Evolutionary conservation across 1,139 yeast genomes (phyloP).

Genomic region (Yamadazyma blattariae): DNA sequence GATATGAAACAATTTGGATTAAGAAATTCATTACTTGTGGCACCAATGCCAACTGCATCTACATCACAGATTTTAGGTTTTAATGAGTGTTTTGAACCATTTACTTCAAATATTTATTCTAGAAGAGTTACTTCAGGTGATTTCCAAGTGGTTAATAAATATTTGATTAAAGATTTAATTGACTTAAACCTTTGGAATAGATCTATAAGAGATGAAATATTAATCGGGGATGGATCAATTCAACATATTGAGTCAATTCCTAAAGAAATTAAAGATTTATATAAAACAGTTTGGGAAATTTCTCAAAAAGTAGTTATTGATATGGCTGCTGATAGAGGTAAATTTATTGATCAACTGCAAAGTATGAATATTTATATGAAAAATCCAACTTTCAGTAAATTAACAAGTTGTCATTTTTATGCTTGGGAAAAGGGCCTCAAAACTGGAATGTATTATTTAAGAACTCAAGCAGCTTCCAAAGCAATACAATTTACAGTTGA

Average conservation of each 20-base stretch:
- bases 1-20: constrained; percentile 62
- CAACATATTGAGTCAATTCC: constrained; percentile 79
- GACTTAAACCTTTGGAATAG: constrained; percentile 83
- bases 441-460: constrained; percentile 96
- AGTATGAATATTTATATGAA: constrained; percentile 82
- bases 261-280: constrained; percentile 67
- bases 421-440: constrained; percentile 97
- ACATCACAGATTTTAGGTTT: constrained; percentile 88
- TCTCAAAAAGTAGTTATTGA: constrained; percentile 86
- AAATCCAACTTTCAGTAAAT: constrained; percentile 87
- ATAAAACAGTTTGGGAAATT: constrained; percentile 96
- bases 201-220: constrained; percentile 75
- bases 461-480: constrained; percentile 93
- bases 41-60: constrained; percentile 95
- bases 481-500: constrained; percentile 93
- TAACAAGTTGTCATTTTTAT: constrained; percentile 96
- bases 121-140: constrained; percentile 88
- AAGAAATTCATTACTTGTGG: constrained; percentile 79
- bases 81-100: constrained; percentile 91
- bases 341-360: constrained; percentile 93
- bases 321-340: constrained; percentile 94
- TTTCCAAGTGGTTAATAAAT: constrained; percentile 84
- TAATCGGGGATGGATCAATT: constrained; percentile 82
- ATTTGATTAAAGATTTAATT: constrained; percentile 74
- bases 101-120: constrained; percentile 82